Percentiles rank a stretch among this genome's conserved stretches.
phyloP scores from a whole-genome alignment of 192 early-diverging fungal genomes.

The Jimgerdemannia flammicorona region DNA sequence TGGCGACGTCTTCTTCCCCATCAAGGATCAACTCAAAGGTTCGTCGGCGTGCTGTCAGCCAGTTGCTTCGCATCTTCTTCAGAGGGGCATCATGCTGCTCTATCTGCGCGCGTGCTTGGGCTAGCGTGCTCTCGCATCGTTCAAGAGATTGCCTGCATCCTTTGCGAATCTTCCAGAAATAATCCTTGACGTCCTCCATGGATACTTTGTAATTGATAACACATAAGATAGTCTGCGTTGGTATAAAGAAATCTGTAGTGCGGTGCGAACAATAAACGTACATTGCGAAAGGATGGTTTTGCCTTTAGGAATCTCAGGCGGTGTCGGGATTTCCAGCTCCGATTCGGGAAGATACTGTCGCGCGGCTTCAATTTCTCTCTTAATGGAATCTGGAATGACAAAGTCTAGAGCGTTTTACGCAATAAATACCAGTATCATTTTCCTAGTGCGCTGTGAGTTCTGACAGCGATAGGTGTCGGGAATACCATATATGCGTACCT shows the following conservation, averaged over 20 bases:
- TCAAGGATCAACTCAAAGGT: background rate
- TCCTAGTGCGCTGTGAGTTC: background rate
- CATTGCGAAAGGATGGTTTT: background rate
- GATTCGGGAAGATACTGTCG: background rate
- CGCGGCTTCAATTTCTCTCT: background rate
- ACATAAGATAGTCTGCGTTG: background rate
- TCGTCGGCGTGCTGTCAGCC: background rate
- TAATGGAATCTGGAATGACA: background rate
- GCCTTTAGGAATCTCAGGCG: background rate
- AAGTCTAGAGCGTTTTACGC: background rate
- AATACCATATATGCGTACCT: no score
- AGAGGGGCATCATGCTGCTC: background rate
- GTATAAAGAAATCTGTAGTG: no score
- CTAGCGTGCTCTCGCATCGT: background rate
- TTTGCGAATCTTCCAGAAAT: background rate
- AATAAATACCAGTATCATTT: background rate
- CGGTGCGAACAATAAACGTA: no score
- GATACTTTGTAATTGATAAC: background rate
- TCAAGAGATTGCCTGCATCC: background rate
- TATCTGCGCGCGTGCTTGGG: background rate
- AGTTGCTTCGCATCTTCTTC: background rate
- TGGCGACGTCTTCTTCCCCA: background rate
- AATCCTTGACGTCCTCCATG: background rate
- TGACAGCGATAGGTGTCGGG: background rate
- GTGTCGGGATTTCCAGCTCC: background rate